phyloP scores from a whole-genome alignment of 2,329 filamentous ascomycete genomes.

The Aspergillus carbonarius region DNA sequence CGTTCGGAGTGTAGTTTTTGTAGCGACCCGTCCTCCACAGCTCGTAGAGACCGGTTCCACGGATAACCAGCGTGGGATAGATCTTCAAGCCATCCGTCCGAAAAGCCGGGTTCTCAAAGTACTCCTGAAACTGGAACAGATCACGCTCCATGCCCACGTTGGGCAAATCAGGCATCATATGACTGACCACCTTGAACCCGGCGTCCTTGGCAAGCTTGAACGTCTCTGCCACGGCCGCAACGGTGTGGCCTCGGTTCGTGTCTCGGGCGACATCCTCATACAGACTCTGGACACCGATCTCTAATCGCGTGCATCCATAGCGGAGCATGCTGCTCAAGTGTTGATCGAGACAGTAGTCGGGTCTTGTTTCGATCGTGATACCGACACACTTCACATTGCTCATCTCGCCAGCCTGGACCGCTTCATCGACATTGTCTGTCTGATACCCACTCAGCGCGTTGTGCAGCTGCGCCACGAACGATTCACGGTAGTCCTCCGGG shows the following conservation, averaged over 20 bases:
- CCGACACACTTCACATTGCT: slow-evolving; percentile 97
- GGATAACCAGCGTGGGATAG: slow-evolving; percentile 94
- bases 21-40: slow-evolving; percentile 95
- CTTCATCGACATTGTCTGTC: slow-evolving; percentile 90
- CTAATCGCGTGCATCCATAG: slow-evolving; percentile 94
- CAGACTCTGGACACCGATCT: slow-evolving; percentile 92
- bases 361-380: slow-evolving; percentile 96
- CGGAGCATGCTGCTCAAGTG: slow-evolving; percentile 93
- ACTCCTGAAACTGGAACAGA: slow-evolving; percentile 93
- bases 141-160: slow-evolving; percentile 99
- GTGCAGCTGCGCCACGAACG: slow-evolving; percentile 93
- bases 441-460: slow-evolving; percentile 97
- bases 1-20: slow-evolving; percentile 98
- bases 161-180: slow-evolving; percentile 99
- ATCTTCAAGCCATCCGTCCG: slow-evolving; percentile 97
- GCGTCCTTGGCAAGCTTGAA: slow-evolving; percentile 98
- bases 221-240: slow-evolving; percentile 91
- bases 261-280: slow-evolving; percentile 99
- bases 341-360: slow-evolving; percentile 95
- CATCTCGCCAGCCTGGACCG: slow-evolving; percentile 91
- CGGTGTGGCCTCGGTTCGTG: slow-evolving; percentile 94
- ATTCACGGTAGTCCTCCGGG: slow-evolving; percentile 80
- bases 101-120: slow-evolving; percentile 95
- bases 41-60: slow-evolving; percentile 94
- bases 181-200: slow-evolving; percentile 97